Conservation (phyloP, 345 rosid genomes). For the Microthlaspi erraticum region DNA sequence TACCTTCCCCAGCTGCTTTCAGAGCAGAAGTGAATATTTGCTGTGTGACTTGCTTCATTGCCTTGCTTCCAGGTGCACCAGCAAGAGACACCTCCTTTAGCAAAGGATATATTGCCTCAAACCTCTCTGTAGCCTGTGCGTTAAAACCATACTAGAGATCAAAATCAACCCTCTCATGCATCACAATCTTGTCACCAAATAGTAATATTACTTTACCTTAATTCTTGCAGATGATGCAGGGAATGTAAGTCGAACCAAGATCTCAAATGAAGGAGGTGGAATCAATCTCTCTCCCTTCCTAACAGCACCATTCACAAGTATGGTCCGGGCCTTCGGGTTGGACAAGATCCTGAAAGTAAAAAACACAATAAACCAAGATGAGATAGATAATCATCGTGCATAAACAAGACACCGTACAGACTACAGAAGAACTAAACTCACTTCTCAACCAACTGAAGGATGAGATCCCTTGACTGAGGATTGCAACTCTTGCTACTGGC, state of each 20-base stretch:
- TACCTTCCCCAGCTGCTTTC: slow-evolving; percentile 74
- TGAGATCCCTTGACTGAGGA: slow-evolving; percentile 73
- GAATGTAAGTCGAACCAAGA: slow-evolving; percentile 60
- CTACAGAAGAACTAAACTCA: slow-evolving; percentile 10
- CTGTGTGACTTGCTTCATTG: slow-evolving; percentile 73
- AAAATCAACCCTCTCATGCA: slow-evolving; percentile 7
- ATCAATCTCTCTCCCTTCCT: slow-evolving; percentile 79
- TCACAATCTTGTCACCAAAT: slow-evolving; percentile 12
- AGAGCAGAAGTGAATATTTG: slow-evolving; percentile 60
- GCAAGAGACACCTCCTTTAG: slow-evolving; percentile 76
- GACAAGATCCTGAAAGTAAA: slow-evolving; percentile 60
- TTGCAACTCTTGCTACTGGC: slow-evolving; percentile 56
- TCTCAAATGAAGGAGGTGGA: slow-evolving; percentile 72
- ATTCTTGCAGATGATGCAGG: slow-evolving; percentile 69
- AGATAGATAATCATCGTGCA: slow-evolving; percentile 16
- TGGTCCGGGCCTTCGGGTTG: slow-evolving; percentile 60
- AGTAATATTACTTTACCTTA: slow-evolving; percentile 51
- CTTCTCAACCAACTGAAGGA: slow-evolving; percentile 64
- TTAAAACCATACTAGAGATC: slow-evolving; percentile 24
- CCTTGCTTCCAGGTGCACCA: slow-evolving; percentile 71
- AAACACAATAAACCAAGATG: slow-evolving; percentile 9
- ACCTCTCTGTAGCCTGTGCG: slow-evolving; percentile 76
- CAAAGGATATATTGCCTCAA: slow-evolving; percentile 65
- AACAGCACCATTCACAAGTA: slow-evolving; percentile 70
- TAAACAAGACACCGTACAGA: background rate